Percentiles rank a stretch among this genome's conserved stretches.
Conservation (phyloP, 305 asterid species). For the Salvia sclarea region DNA sequence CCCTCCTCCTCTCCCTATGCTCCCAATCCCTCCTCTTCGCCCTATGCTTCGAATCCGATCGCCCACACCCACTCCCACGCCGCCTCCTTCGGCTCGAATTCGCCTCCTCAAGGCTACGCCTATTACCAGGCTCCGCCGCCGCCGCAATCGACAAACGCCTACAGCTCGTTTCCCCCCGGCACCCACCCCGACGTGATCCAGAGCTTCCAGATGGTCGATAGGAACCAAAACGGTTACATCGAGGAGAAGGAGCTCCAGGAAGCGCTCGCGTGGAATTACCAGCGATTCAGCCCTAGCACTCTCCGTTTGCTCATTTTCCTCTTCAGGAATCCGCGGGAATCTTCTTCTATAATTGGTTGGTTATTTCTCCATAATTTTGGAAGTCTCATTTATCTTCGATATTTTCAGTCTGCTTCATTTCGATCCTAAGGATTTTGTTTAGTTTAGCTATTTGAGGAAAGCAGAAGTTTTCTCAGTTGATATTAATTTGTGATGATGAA, state of each 20-base stretch:
- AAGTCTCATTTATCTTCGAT: background rate
- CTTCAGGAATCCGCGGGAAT: conserved; percentile 52
- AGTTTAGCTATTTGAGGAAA: background rate
- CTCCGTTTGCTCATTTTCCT: conserved; percentile 76
- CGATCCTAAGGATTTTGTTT: background rate
- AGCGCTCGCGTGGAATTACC: conserved; percentile 65
- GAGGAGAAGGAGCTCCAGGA: conserved; percentile 75
- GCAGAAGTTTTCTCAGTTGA: background rate
- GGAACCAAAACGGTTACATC: conserved; percentile 68
- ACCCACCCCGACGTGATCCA: conserved; percentile 76
- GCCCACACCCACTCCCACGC: conserved; percentile 29
- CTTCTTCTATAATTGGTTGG: conserved; percentile 59
- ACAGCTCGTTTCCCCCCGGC: conserved; percentile 63
- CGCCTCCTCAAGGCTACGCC: conserved; percentile 49
- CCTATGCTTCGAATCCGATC: conserved; percentile 37
- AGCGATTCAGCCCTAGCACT: conserved; percentile 57
- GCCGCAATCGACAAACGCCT: conserved; percentile 39
- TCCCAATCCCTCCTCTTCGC: no score
- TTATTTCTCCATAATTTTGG: conserved; percentile 4
- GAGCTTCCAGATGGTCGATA: conserved; percentile 82
- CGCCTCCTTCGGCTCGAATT: conserved; percentile 43
- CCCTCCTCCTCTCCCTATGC: conserved; percentile 35
- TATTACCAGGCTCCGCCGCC: conserved; percentile 36
- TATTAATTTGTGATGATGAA: background rate
- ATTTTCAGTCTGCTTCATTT: background rate